phyloP scores from a whole-genome alignment of 768 basidiomycete genomes.

The Mrakia blollopis region DNA sequence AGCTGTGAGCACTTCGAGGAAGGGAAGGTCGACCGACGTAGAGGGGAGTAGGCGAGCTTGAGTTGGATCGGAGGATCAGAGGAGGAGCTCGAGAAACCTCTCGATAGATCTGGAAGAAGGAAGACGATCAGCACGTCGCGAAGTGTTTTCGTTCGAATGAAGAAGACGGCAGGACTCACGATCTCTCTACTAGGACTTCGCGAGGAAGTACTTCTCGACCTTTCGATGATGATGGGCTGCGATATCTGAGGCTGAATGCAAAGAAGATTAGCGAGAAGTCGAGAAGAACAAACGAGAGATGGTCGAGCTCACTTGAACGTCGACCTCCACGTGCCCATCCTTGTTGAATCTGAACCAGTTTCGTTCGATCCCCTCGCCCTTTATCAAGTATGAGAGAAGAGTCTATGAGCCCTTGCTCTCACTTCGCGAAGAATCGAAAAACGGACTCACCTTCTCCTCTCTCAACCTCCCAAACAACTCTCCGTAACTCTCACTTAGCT shows the following conservation, averaged over 20 bases:
- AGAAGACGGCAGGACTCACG: no score
- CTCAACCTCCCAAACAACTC: neutral
- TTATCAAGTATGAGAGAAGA: neutral
- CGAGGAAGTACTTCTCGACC: no score
- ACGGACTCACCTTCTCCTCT: neutral
- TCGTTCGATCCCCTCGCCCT: neutral
- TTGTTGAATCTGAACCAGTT: neutral
- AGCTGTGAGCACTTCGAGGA: neutral
- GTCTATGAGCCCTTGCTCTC: neutral
- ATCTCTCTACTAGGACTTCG: no score
- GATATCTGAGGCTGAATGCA: no score
- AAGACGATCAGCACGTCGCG: neutral
- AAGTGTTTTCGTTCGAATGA: no score
- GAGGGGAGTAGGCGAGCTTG: neutral
- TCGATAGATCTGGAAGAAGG: neutral
- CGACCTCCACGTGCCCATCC: neutral
- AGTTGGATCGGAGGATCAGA: neutral
- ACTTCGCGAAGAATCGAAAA: neutral
- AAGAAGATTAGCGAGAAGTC: no score
- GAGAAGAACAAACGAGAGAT: neutral
- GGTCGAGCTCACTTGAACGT: neutral
- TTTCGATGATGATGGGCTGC: no score
- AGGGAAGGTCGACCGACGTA: neutral
- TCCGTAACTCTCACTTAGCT: neutral
- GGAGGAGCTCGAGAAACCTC: neutral